These are phyloP conservation scores for Annulohypoxylon maeteangense DNA, from an alignment of 495 filamentous ascomycete genomes.

Conservation along the genomic window DNA sequence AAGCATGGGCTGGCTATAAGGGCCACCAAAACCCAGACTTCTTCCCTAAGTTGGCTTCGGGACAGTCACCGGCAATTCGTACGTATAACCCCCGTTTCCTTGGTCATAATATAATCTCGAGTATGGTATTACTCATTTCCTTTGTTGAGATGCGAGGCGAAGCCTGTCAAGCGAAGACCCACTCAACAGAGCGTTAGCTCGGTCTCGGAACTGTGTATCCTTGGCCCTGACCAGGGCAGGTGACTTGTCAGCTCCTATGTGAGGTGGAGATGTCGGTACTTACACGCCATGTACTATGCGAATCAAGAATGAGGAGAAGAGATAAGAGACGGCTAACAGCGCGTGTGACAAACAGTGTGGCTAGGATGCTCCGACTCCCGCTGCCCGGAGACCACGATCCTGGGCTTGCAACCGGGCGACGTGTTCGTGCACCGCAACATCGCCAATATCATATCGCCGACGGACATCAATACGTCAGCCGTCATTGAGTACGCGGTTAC, in stretches of 20 bases:
- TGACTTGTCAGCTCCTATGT: not conserved
- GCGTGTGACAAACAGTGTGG: conserved; percentile 68
- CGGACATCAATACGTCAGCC: conserved; percentile 77
- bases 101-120: conserved; percentile 2
- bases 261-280: conserved; percentile 4
- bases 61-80: conserved; percentile 79
- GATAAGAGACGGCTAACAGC: conserved; percentile 21
- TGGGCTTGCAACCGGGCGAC: conserved; percentile 84
- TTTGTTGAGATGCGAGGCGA: conserved; percentile 42
- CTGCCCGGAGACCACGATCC: conserved; percentile 85
- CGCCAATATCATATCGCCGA: conserved; percentile 83
- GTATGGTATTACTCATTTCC: not conserved
- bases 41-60: conserved; percentile 73
- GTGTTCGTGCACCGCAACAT: conserved; percentile 96
- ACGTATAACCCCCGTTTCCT: conserved; percentile 42
- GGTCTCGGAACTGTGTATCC: conserved; percentile 1
- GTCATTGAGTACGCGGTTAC: conserved; percentile 88
- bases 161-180: conserved; percentile 23
- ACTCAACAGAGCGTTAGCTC: conserved; percentile 41
- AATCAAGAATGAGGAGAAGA: conserved; percentile 8
- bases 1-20: conserved; percentile 75
- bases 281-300: not conserved
- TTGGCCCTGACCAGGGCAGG: not conserved
- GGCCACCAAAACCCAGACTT: conserved; percentile 73
- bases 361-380: conserved; percentile 92